Base-by-base conservation (phyloP, 768 basidiomycete species). In the Tricholoma sp. region DNA sequence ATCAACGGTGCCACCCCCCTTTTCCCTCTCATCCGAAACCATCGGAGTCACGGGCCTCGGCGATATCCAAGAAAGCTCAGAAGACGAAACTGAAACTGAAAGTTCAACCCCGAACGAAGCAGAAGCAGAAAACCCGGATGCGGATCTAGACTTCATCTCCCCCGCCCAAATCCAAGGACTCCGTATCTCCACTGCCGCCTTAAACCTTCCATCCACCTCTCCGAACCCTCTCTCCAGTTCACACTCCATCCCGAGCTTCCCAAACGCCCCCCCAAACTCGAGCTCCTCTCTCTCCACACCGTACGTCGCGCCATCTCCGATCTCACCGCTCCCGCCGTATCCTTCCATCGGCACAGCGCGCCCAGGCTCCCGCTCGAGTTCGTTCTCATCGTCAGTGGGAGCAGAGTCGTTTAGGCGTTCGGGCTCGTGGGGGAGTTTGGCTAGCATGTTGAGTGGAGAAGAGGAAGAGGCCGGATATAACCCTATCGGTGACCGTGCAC, bases 41-140 rank as follows among this genome's bases (percentile, higher is more conserved):
- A 39, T 35, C 5, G 60, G 60, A 3, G 53, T 61, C 32, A 47
- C 18, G 27, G 75, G 75, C 0, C 69, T 85, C n/a, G 82, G 80
- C 50, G 81, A 84, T 62, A 85, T 86, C 32, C 78, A 79, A 8
- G 84, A 86, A 64, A 82, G 81, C n/a, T 80, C 79, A 27, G 84
- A 85, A 37, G 70, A 63, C 14, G 62, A 64, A 14, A 59, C 56
- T 1, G 56, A 61, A 41, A 56, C 61, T 11, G 63, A 63, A 8
- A 52, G 53, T 0, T 56, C 51, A 59, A 65, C 57, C 12, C 43
- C 52, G 14, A 49, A 34, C 61, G 16, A 60, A 59, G 54, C 29
- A 49, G 54, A 39, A 56, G 34, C 41, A 31, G 57, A 54, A 18
- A 41, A 52, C 11, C 29, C 34, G 11, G 66, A 70, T 5, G 62